phyloP scores from a whole-genome alignment of 2,329 filamentous ascomycete genomes.

The Cryphonectria carpinicola region DNA sequence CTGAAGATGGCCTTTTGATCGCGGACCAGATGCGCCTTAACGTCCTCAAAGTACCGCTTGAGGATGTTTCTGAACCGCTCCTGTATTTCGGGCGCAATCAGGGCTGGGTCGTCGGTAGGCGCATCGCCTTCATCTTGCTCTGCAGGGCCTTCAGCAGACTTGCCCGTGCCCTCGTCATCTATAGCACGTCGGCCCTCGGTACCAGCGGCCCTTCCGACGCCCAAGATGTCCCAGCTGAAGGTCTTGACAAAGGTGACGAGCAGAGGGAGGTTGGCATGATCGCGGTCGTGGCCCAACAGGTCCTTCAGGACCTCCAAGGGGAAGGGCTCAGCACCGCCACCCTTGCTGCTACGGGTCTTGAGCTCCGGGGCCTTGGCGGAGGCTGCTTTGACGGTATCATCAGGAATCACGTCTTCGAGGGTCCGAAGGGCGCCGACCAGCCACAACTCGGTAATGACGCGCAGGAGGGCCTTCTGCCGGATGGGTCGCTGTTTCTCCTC shows the following conservation, averaged over 20 bases:
- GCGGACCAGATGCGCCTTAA: slow-evolving; percentile 84
- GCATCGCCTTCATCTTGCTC: slow-evolving; percentile 53
- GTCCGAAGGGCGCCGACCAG: slow-evolving; percentile 86
- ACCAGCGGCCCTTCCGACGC: slow-evolving; percentile 67
- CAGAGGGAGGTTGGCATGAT: slow-evolving; percentile 87
- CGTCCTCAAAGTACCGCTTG: slow-evolving; percentile 87
- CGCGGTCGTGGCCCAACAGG: slow-evolving; percentile 87
- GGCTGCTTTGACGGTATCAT: slow-evolving; percentile 65
- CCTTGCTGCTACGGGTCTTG: slow-evolving; percentile 63
- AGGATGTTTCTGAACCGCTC: slow-evolving; percentile 86
- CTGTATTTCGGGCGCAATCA: slow-evolving; percentile 76
- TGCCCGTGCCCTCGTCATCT: slow-evolving; percentile 76
- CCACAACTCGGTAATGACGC: slow-evolving; percentile 95
- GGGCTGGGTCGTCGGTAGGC: slow-evolving; percentile 67
- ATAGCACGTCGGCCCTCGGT: slow-evolving; percentile 82
- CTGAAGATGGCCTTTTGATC: slow-evolving; percentile 87
- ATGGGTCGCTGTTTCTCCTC: slow-evolving; percentile 93
- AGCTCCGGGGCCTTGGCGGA: slow-evolving; percentile 65
- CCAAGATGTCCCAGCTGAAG: slow-evolving; percentile 94
- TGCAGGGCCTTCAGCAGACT: slow-evolving; percentile 43
- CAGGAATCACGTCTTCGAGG: slow-evolving; percentile 68
- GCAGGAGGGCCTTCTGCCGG: slow-evolving; percentile 82
- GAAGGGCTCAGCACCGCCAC: slow-evolving; percentile 82
- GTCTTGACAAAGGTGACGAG: slow-evolving; percentile 95
- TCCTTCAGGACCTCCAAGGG: slow-evolving; percentile 98